These are phyloP conservation scores for Benincasa hispida DNA, from an alignment of 306 rosid species.

Conservation along the genomic window DNA sequence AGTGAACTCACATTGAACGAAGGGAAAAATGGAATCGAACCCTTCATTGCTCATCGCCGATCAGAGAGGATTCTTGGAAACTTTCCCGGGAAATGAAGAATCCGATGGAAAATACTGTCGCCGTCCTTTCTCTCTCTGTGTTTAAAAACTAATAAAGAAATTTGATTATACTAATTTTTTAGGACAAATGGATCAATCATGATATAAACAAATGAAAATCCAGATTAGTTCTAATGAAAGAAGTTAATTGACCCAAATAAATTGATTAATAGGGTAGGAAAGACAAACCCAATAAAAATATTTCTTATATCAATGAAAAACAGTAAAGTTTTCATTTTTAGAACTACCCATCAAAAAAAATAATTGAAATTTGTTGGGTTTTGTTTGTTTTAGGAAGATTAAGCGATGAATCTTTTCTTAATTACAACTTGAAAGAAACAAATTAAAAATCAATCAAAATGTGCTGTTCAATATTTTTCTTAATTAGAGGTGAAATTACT, in stretches of 20 bases:
- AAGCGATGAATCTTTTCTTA: background rate
- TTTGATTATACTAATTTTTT: background rate
- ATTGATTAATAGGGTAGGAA: background rate
- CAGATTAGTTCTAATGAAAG: background rate
- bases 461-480: background rate
- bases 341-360: background rate
- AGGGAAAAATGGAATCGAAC: background rate
- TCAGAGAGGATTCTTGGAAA: background rate
- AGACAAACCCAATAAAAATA: background rate
- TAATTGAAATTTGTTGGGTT: background rate
- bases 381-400: background rate
- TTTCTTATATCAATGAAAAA: background rate
- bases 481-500: background rate
- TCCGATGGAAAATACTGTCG: background rate
- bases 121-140: background rate
- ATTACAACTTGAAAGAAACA: background rate
- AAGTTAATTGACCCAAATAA: background rate
- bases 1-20: background rate
- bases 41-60: background rate
- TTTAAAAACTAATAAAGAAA: background rate
- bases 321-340: background rate
- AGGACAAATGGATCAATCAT: background rate
- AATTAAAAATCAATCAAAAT: background rate
- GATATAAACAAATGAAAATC: background rate
- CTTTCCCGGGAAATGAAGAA: background rate